phyloP scores from a whole-genome alignment of 164 flowering plant species.

The Nymphaea colorata region DNA sequence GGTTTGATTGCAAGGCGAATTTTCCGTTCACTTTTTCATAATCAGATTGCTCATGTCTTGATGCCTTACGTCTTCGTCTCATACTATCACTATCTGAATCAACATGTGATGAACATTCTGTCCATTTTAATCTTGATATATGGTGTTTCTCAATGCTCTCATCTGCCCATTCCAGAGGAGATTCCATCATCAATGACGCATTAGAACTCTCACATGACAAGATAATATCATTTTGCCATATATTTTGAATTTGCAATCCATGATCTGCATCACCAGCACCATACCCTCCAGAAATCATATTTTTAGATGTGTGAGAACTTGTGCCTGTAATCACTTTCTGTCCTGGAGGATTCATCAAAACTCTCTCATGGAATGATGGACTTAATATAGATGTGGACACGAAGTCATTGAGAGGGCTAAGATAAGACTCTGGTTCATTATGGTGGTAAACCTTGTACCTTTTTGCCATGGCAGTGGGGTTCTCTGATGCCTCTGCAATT shows the following conservation, averaged over 20 bases:
- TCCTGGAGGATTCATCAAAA: background rate
- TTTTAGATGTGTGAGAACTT: constrained; percentile 3
- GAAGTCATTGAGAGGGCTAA: background rate
- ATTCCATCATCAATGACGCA: constrained; percentile 8
- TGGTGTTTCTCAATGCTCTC: constrained; percentile 3
- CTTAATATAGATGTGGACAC: background rate
- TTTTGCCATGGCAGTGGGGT: no score
- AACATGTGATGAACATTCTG: constrained; percentile 11
- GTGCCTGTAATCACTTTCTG: background rate
- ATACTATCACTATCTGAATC: constrained; percentile 12
- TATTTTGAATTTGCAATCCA: constrained; percentile 5
- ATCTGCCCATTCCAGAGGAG: constrained; percentile 11
- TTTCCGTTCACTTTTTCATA: constrained; percentile 9
- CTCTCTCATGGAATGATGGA: background rate
- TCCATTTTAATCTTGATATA: constrained; percentile 13
- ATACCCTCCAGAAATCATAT: constrained; percentile 9
- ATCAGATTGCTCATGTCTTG: constrained; percentile 8
- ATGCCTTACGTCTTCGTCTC: background rate
- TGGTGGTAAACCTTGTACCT: no score
- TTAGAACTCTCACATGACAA: constrained; percentile 9
- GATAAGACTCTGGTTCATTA: background rate
- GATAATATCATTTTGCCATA: constrained; percentile 9
- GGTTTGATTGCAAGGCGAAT: constrained; percentile 6
- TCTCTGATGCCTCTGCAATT: no score
- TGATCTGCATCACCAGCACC: constrained; percentile 12